Evolutionary conservation across 2,329 filamentous ascomycete genomes (phyloP), one percentile per base, ranked within the genome.

Genomic region (Diaporthe sp.): DNA sequence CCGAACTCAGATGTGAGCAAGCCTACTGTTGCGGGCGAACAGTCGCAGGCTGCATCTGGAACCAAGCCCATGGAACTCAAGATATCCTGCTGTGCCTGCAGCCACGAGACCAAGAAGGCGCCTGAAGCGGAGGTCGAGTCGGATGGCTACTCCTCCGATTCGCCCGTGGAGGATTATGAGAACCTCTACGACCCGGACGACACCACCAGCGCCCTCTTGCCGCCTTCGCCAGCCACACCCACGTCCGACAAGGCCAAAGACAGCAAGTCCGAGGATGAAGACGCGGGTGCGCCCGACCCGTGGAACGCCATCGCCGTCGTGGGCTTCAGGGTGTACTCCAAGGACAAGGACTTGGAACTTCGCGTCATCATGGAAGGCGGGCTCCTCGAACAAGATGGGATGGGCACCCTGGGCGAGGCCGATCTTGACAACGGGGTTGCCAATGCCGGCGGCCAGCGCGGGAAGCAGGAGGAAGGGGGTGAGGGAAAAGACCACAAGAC

Each of bases 301-400:
- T 93, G 91, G 91, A 92, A 92, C 80, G 91, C 91, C 5, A 87
- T 92, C 61, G 89, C 87, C 71, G 88, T 92, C 25, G 87, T 93
- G 0, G 91, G 91, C 0, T 83, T 93, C 71, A 87, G 90, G 6
- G 88, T 93, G 8, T 93, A 92, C 81, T 87, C 88, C 80, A 90
- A 89, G 79, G 85, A 92, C 79, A 86, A 87, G 60, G 82, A 85
- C 44, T 83, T 91, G 3, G 86, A 90, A 81, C 82, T 91, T n/a
- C 85, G 86, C 51, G 87, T 90, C 17, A 88, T 91, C 28, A 87
- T 91, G 82, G 89, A 91, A 79, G 89, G 88, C 53, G 89, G 88
- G 34, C 85, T 87, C 78, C 84, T 90, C 4, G 82, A 86, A 39
- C 88, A 91, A 80, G 87, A 85, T 53, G 89, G 89, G 74, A 91